Percentiles rank a stretch among this genome's conserved stretches.
These are phyloP conservation scores for Pseudogymnoascus sp. DNA, from an alignment of 2,329 filamentous ascomycete genomes.

Conservation along the genomic window DNA sequence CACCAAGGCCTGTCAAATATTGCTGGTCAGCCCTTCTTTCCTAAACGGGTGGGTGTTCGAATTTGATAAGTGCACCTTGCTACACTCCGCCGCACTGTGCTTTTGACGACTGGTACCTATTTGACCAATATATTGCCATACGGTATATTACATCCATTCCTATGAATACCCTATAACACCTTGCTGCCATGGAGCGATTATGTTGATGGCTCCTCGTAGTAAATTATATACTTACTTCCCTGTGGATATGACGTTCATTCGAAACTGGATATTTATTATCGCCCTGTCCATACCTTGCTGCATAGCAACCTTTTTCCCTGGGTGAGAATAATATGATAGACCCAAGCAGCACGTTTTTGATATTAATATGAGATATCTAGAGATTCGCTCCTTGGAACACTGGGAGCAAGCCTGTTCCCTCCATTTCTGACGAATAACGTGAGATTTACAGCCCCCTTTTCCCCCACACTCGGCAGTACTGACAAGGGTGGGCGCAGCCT, in stretches of 20 bases:
- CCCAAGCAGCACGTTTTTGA: background rate
- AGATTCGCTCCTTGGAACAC: slow-evolving; percentile 29
- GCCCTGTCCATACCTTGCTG: background rate
- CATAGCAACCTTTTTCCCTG: background rate
- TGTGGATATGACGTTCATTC: background rate
- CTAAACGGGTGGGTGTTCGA: background rate
- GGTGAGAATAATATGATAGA: background rate
- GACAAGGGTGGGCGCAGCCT: slow-evolving; percentile 27
- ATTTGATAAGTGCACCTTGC: background rate
- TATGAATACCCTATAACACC: background rate
- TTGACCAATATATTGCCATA: background rate
- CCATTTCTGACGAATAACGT: slow-evolving; percentile 42
- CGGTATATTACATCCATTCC: background rate
- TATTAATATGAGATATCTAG: slow-evolving; percentile 7
- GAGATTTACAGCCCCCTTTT: background rate
- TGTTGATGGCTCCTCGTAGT: background rate
- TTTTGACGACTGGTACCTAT: background rate
- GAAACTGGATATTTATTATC: background rate
- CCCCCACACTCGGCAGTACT: background rate
- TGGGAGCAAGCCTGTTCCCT: slow-evolving; percentile 31
- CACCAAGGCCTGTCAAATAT: background rate
- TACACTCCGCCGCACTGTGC: background rate
- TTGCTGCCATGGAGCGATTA: background rate
- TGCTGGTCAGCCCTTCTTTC: background rate
- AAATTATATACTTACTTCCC: slow-evolving; percentile 6